phyloP scores from a whole-genome alignment of 2,329 filamentous ascomycete species.

The Fusarium nanum region DNA sequence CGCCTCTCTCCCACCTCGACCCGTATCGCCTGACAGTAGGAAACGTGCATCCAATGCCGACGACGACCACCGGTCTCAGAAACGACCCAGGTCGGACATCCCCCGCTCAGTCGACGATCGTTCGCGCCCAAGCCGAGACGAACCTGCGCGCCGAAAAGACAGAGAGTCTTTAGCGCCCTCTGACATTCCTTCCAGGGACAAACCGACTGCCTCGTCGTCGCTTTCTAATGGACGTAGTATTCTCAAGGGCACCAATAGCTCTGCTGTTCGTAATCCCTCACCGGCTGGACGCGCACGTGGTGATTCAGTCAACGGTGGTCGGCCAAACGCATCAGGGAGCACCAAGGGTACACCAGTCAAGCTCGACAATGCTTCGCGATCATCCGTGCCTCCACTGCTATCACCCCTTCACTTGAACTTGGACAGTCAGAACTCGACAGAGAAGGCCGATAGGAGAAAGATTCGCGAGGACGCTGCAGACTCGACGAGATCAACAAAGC shows the following conservation, averaged over 20 bases:
- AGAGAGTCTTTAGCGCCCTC: constrained; percentile 44
- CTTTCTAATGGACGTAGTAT: constrained; percentile 54
- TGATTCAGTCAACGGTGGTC: constrained; percentile 58
- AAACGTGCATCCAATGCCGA: constrained; percentile 61
- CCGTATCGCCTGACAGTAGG: constrained; percentile 58
- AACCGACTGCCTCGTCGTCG: constrained; percentile 42
- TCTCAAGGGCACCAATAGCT: constrained; percentile 47
- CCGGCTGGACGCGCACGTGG: constrained; percentile 55
- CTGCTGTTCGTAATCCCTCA: constrained; percentile 48
- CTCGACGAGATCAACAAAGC: constrained; percentile 47
- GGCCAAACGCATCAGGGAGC: constrained; percentile 49
- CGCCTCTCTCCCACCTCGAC: constrained; percentile 50
- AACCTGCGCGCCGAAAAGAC: constrained; percentile 50
- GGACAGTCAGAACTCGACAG: constrained; percentile 52
- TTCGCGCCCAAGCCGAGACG: constrained; percentile 50
- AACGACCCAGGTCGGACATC: constrained; percentile 59
- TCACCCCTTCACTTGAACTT: constrained; percentile 64
- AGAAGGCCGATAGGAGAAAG: constrained; percentile 52
- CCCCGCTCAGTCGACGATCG: constrained; percentile 50
- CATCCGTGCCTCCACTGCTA: constrained; percentile 62
- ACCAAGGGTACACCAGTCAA: constrained; percentile 55
- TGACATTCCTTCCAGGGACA: constrained; percentile 49
- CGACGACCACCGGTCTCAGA: constrained; percentile 58
- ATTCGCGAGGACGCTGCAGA: constrained; percentile 47
- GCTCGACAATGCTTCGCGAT: constrained; percentile 52